Conservation (phyloP, 352 stramenopile species). For the Aphanomyces invadans region DNA sequence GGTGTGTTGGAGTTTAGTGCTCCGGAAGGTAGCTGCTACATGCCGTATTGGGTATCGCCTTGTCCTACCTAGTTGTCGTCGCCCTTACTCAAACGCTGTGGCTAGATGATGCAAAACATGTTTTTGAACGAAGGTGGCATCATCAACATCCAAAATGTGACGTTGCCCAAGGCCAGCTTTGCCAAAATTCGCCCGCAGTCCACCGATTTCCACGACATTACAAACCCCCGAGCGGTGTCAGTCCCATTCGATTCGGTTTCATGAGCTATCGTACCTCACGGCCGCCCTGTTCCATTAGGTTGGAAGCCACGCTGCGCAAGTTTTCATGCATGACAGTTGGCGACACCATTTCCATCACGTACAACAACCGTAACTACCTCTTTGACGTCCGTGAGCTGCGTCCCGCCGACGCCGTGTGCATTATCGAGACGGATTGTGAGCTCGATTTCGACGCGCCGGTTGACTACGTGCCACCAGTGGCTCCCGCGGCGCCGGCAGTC, state of each 20-base stretch:
- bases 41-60: slow-evolving; percentile 93
- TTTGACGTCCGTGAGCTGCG: slow-evolving; percentile 97
- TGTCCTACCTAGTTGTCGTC: not conserved
- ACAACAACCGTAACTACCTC: slow-evolving; percentile 99
- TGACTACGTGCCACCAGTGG: slow-evolving; percentile 52
- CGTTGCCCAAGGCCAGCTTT: slow-evolving; percentile 95
- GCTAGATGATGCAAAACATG: slow-evolving; percentile 98
- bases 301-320: slow-evolving; percentile 74
- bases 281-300: slow-evolving; percentile 37
- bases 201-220: slow-evolving; percentile 98
- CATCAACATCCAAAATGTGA: slow-evolving; percentile 94
- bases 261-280: too few relatives aligned
- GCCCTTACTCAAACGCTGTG: too few relatives aligned
- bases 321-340: slow-evolving; percentile 98
- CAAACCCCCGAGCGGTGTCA: slow-evolving; percentile 95
- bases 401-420: slow-evolving; percentile 93
- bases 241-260: slow-evolving; percentile 39
- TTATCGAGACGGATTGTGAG: slow-evolving; percentile 99
- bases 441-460: slow-evolving; percentile 97
- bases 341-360: slow-evolving; percentile 97
- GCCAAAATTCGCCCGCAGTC: slow-evolving; percentile 98
- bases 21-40: slow-evolving; percentile 96
- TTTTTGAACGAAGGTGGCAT: slow-evolving; percentile 91
- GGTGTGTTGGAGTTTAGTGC: slow-evolving; percentile 99
- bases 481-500: slow-evolving; percentile 29